These are phyloP conservation scores for Fusarium secorum DNA, from an alignment of 2,329 filamentous ascomycete genomes.

Conservation along the genomic window DNA sequence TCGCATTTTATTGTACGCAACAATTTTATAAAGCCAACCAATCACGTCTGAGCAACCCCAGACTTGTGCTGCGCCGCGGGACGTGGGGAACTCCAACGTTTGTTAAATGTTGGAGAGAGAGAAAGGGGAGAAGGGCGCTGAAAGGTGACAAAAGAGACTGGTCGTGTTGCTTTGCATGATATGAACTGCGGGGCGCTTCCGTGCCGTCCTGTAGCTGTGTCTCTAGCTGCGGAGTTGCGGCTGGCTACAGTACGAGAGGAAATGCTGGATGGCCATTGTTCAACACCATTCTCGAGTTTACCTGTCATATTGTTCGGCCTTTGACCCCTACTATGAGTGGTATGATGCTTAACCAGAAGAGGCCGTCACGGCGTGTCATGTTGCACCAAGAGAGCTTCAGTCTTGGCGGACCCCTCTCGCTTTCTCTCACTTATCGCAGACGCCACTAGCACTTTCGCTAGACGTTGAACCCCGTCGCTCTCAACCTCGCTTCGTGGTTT, in stretches of 20 bases:
- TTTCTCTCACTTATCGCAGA: not conserved
- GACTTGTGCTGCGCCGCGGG: constrained; percentile 11
- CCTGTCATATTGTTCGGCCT: constrained; percentile 17
- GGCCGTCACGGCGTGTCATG: constrained; percentile 13
- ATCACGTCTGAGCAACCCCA: constrained; percentile 5
- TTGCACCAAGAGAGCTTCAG: constrained; percentile 10
- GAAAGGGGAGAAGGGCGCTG: not conserved
- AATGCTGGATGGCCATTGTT: constrained; percentile 6
- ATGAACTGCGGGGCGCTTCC: constrained; percentile 5
- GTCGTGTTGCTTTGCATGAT: constrained; percentile 5
- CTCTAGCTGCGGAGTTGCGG: not conserved
- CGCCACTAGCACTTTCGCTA: not conserved
- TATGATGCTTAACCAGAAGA: constrained; percentile 8
- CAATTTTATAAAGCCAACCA: constrained; percentile 8
- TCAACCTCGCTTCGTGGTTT: not conserved
- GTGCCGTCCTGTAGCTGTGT: constrained; percentile 15
- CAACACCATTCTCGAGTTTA: constrained; percentile 14
- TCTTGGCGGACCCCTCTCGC: constrained; percentile 7
- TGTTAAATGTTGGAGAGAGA: not conserved
- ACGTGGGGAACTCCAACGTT: constrained; percentile 13
- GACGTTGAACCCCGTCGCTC: not conserved
- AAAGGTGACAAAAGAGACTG: constrained; percentile 3
- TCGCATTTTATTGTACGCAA: constrained; percentile 21
- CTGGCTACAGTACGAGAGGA: not conserved
- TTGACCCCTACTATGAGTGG: not conserved